Conservation (phyloP, 805 yeast species). For the Kodamaea hsintzibuensis region DNA sequence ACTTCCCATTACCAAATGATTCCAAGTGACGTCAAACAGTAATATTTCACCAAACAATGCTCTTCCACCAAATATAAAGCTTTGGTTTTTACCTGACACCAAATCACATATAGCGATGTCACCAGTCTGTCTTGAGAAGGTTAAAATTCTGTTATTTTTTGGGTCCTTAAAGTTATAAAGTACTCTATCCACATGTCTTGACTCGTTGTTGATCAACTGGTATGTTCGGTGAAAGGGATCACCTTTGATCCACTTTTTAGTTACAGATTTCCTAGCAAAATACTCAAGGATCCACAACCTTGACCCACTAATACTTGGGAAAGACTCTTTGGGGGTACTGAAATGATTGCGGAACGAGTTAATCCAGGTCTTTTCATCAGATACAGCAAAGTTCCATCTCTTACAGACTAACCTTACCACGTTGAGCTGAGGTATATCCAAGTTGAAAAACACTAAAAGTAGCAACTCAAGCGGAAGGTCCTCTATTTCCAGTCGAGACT, state of each 20-base stretch:
- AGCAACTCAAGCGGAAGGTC: slow-evolving; percentile 51
- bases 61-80: slow-evolving; percentile 37
- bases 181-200: slow-evolving; percentile 21
- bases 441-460: slow-evolving; percentile 43
- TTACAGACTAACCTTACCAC: slow-evolving; percentile 46
- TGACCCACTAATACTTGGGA: slow-evolving; percentile 48
- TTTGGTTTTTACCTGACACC: slow-evolving; percentile 37
- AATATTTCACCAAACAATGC: slow-evolving; percentile 16
- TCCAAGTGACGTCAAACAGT: slow-evolving; percentile 32
- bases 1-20: slow-evolving; percentile 31
- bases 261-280: slow-evolving; percentile 35
- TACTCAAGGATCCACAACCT: slow-evolving; percentile 50
- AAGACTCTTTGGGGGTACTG: slow-evolving; percentile 30
- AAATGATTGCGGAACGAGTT: slow-evolving; percentile 44
- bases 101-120: slow-evolving; percentile 32
- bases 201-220: slow-evolving; percentile 30
- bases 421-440: slow-evolving; percentile 47
- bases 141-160: slow-evolving; percentile 26
- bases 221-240: slow-evolving; percentile 28
- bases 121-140: slow-evolving; percentile 29
- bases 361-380: slow-evolving; percentile 50
- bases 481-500: slow-evolving; percentile 16
- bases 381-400: slow-evolving; percentile 46
- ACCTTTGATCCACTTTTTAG: slow-evolving; percentile 43
- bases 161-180: slow-evolving; percentile 26